Conservation (phyloP, 164 flowering plant species). For the Pachysandra terminalis region DNA sequence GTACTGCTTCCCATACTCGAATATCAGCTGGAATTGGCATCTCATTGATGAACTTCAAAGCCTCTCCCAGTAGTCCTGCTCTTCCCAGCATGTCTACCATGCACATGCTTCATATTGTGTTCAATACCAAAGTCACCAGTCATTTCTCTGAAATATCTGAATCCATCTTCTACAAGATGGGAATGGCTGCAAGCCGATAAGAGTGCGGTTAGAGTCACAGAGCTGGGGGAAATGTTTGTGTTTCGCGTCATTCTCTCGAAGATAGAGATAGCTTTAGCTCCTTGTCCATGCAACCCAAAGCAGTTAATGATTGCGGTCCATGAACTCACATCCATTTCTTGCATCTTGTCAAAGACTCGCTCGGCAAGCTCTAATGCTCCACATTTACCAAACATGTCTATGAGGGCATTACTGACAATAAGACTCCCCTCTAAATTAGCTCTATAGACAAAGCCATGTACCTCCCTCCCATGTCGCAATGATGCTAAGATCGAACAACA, state of each 20-base stretch:
- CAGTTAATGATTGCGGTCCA: neutral
- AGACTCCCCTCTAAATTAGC: neutral
- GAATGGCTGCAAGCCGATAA: neutral
- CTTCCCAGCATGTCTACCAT: constrained; percentile 24
- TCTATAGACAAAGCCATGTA: neutral
- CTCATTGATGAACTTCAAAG: constrained; percentile 14
- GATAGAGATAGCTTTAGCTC: neutral
- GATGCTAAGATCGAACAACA: neutral
- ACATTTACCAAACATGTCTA: neutral
- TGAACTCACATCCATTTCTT: neutral
- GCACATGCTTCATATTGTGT: neutral
- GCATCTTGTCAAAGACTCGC: neutral
- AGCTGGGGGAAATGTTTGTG: neutral
- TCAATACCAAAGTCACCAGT: neutral
- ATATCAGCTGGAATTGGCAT: constrained; percentile 16
- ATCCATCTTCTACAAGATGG: neutral
- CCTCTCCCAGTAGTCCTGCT: constrained; percentile 14
- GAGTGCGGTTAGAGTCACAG: neutral
- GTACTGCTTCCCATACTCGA: constrained; percentile 18
- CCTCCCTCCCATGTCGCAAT: neutral
- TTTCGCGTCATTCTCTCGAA: neutral
- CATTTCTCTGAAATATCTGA: neutral
- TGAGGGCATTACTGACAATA: neutral
- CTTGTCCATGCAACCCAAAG: neutral
- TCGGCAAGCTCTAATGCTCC: neutral